Evolutionary conservation across 768 basidiomycete genomes (phyloP), one percentile per base, ranked within the genome.

Genomic region (Phanerochaete sordida): DNA sequence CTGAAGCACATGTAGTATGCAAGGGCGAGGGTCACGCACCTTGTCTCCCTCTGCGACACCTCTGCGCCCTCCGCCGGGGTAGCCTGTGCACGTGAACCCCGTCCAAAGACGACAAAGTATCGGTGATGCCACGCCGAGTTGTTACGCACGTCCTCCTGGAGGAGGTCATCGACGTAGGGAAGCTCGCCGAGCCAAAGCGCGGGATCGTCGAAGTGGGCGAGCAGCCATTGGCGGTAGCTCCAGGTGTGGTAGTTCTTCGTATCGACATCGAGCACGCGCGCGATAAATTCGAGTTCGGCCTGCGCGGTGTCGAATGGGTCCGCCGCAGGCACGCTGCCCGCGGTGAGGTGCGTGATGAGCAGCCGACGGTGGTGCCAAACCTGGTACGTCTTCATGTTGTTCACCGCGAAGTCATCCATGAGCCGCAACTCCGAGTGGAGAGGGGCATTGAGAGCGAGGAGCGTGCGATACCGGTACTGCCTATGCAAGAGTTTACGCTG

Each of bases 231-330:
- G 7, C 96, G 83, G 73, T 98, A 96, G 8, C 92, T 91, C 97
- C 97, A 99, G 0, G 97, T 98, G 73, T 98, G 96, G 72, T 99
- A 99, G 77, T 99, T 99, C 83, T 99, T 99, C 47, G 84, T 74
- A 70, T 99, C 97, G 23, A 74, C 80, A 8, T 82, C 75, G 30
- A 99, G 83, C 1, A 86, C 86, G 57, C 76, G 73, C 53, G 86
- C 81, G 70, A 94, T 87, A 73, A 97, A 98, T 35, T 70, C 78
- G 57, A 98, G 86, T 73, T 99, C 97, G 9, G 81, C 80, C 2
- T 59, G 69, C 21, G 68, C 67, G 43, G 61, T 64, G 49, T 59
- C 65, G 28, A 62, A 26, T 12, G 47, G 46, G 48, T 61, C 60
- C 19, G 19, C 24, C 13, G 28, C 24, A 3, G 47, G 49, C 23